A percentile compares a stretch with the other conserved stretches of the same genome.
Conservation (phyloP, 139 green algal genomes). For the Trebouxia sp. region DNA sequence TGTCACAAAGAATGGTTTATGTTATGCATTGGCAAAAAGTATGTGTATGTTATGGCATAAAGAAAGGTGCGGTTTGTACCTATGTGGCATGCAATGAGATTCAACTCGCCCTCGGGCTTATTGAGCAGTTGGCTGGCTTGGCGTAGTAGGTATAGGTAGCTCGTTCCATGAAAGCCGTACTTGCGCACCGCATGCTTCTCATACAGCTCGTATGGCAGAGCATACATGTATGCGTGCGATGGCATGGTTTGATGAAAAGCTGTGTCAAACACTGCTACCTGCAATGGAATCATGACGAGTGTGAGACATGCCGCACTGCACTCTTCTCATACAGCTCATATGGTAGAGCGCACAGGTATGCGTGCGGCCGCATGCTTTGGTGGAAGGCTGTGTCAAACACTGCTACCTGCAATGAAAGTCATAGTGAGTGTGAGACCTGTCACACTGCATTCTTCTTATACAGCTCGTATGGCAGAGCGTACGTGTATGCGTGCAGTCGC, state of each 20-base stretch:
- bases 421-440: too few relatives aligned
- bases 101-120: conserved; percentile 61
- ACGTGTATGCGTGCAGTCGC: conserved; percentile 77
- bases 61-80: conserved; percentile 36
- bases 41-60: too few relatives aligned
- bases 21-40: too few relatives aligned
- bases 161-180: conserved; percentile 92
- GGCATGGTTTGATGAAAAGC: conserved; percentile 92
- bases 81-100: conserved; percentile 83
- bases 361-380: conserved; percentile 75
- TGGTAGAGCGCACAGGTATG: conserved; percentile 86
- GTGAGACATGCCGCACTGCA: too few relatives aligned
- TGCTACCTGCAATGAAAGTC: conserved; percentile 89
- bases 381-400: conserved; percentile 95
- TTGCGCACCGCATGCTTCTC: conserved; percentile 60
- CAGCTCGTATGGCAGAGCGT: conserved; percentile 81
- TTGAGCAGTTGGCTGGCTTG: conserved; percentile 58
- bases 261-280: conserved; percentile 94
- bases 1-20: too few relatives aligned
- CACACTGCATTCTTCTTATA: conserved; percentile 65
- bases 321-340: conserved; percentile 71
- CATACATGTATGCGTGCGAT: conserved; percentile 81
- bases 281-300: too few relatives aligned
- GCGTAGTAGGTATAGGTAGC: conserved; percentile 77
- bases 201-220: conserved; percentile 78